Base-by-base conservation (phyloP, 768 basidiomycete species). In the Boletus rex-veris region DNA sequence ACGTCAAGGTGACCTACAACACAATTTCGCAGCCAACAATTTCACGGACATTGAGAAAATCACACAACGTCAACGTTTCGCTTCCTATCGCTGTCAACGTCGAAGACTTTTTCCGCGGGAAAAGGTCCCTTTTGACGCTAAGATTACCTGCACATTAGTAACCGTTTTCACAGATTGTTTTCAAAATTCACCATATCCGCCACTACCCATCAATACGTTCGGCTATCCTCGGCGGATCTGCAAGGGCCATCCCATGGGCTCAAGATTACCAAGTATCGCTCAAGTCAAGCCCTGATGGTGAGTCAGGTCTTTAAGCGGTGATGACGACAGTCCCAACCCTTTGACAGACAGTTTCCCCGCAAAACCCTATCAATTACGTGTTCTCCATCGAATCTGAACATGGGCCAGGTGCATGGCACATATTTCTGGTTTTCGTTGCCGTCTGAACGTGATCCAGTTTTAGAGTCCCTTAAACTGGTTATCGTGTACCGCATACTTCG, bases 51-150 rank as follows among this genome's bases (percentile, higher is more conserved):
- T 68, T 91, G 26, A 75, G 73, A 37, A 74, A 81, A 30, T 77
- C 80, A 12, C 78, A 81, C 53, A 69, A 77, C 3, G 75, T 95
- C 5, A 76, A 80, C 14, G 84, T 87, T 7, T 79, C 87, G 0
- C 75, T 98, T 4, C 95, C 96, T 0, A 76, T 99, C 41, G 83
- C 88, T 3, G 90, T 98, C 53, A 97, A 95, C 53, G 96, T 98
- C 0, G 90, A 98, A 71, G 97, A 99, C 67, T 95, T 92, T 71
- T 98, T 98, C 76, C 84, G 96, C 19, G 87, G 88, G 26, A 76
- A 82, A 52, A 85, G 84, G 96, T 93, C 36, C 7, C 12, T 31
- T 50, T 38, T 33, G 21, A 5, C 7, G 45, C 35, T 42, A 30
- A 53, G 45, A 37, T 53, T 53, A 3, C 30, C 40, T 19, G 36